These are phyloP conservation scores for Chrysoporthe puriensis DNA, from an alignment of 2,329 filamentous ascomycete genomes.

Conservation along the genomic window DNA sequence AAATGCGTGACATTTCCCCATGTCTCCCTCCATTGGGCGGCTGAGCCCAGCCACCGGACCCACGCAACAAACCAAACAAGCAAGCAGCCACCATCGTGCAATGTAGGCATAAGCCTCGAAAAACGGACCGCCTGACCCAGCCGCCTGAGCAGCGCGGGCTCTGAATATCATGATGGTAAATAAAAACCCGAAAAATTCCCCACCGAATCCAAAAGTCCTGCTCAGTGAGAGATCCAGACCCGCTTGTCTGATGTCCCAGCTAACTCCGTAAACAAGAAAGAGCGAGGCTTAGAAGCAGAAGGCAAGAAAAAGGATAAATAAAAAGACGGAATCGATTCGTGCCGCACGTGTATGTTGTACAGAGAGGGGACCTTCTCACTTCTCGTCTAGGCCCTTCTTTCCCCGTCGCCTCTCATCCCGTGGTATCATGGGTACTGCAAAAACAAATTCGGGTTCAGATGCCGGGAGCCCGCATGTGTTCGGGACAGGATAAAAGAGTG, in stretches of 20 bases:
- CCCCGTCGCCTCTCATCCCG: slow-evolving; percentile 1
- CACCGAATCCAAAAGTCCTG: not conserved
- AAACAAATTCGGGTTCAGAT: slow-evolving; percentile 7
- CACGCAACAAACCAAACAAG: not conserved
- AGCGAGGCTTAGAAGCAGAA: not conserved
- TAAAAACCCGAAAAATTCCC: not conserved
- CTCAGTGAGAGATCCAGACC: not conserved
- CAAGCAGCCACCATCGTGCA: not conserved
- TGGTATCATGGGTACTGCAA: slow-evolving; percentile 26
- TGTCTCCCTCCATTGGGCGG: not conserved
- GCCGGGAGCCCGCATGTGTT: slow-evolving; percentile 19
- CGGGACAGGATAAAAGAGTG: slow-evolving; percentile 18
- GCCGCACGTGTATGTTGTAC: not conserved
- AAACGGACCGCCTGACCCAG: not conserved
- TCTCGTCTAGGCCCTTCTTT: not conserved
- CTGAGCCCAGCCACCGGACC: not conserved
- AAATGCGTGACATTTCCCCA: not conserved
- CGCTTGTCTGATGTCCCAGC: not conserved
- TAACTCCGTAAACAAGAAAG: not conserved
- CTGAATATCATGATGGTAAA: not conserved
- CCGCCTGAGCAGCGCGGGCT: not conserved
- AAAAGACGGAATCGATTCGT: not conserved
- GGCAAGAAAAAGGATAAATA: not conserved
- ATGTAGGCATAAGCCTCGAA: not conserved
- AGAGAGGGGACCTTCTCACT: not conserved